A percentile compares a stretch with the other conserved stretches of the same genome.
Evolutionary conservation across 495 filamentous ascomycete species (phyloP).

Genomic region (Xylaria acuta): DNA sequence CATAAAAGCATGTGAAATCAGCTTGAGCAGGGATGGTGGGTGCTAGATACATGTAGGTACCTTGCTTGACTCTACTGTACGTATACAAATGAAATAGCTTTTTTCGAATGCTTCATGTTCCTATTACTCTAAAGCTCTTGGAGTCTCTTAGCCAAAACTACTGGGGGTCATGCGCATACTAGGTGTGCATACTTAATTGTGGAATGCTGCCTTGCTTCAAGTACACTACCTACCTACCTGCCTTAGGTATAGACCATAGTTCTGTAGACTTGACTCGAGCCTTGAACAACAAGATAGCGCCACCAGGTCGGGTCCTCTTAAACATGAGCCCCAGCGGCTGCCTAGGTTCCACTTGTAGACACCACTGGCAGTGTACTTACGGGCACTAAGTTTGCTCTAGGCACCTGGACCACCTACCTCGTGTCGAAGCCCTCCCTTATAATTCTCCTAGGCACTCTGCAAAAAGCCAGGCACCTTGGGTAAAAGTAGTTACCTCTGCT

Average conservation of each 20-base stretch:
- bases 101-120: background rate
- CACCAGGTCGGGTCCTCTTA: background rate
- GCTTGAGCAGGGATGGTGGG: background rate
- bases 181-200: no score
- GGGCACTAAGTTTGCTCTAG: background rate
- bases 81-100: background rate
- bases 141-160: background rate
- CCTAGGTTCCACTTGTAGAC: background rate
- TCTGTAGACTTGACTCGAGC: background rate
- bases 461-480: no score
- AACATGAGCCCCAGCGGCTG: background rate
- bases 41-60: background rate
- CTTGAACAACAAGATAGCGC: background rate
- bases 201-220: background rate
- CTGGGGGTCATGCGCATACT: background rate
- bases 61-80: background rate
- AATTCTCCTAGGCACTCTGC: background rate
- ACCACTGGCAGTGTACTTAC: background rate
- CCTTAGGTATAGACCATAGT: no score
- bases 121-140: background rate
- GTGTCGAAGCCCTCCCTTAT: background rate
- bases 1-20: slow-evolving; percentile 2
- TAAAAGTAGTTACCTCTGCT: background rate
- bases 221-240: no score
- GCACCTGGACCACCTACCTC: background rate